Conservation (phyloP, 352 stramenopile genomes). For the Globisporangium rhizosaccharum region DNA sequence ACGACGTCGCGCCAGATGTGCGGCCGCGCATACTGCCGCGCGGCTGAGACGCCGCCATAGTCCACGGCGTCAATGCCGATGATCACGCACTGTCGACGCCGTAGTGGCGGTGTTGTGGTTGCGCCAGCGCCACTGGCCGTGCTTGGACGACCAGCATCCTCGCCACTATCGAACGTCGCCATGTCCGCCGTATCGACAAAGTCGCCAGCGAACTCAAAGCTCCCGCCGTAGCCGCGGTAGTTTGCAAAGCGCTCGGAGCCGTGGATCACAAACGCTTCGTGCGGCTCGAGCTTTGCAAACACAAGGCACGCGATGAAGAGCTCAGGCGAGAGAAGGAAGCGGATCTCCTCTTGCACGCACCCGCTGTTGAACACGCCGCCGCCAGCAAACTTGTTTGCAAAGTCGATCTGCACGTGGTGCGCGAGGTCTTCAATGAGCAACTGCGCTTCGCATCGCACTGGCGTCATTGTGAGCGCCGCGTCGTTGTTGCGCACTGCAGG, state of each 20-base stretch:
- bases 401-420: constrained; percentile 70
- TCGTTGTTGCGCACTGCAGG: not conserved
- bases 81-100: constrained; percentile 48
- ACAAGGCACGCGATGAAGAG: constrained; percentile 61
- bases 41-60: constrained; percentile 33
- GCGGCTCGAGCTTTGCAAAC: constrained; percentile 49
- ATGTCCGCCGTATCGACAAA: constrained; percentile 30
- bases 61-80: constrained; percentile 71
- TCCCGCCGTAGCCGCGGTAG: constrained; percentile 57
- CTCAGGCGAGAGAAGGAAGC: constrained; percentile 70
- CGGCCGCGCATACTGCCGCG: constrained; percentile 37
- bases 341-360: constrained; percentile 83
- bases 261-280: constrained; percentile 71
- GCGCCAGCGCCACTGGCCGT: not conserved
- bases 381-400: constrained; percentile 77
- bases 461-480: constrained; percentile 6
- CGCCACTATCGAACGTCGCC: constrained; percentile 9
- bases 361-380: constrained; percentile 67
- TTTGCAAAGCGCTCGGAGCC: constrained; percentile 52
- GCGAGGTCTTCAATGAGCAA: constrained; percentile 61
- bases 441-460: constrained; percentile 29
- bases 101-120: not conserved
- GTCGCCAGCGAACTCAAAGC: constrained; percentile 41
- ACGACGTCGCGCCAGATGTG: constrained; percentile 61
- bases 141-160: not conserved